These are phyloP conservation scores for Annulohypoxylon nitens DNA, from an alignment of 495 filamentous ascomycete genomes.

Conservation along the genomic window DNA sequence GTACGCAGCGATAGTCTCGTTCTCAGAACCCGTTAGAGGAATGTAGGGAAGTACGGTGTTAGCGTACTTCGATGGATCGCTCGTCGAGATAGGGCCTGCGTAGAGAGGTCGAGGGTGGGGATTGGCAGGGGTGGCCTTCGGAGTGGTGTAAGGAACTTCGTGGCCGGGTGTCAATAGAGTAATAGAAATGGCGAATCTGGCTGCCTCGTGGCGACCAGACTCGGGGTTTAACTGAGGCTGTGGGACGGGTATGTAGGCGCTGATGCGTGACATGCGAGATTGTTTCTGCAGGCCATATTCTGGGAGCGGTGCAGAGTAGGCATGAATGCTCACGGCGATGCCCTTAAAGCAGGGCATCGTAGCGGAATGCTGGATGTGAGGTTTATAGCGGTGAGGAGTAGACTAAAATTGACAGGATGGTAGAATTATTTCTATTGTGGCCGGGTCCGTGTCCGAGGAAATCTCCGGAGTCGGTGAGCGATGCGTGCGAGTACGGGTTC, in stretches of 20 bases:
- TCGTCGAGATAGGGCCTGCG: conserved; percentile 74
- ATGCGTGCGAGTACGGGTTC: conserved; percentile 10
- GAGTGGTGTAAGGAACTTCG: conserved; percentile 88
- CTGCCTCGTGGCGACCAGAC: conserved; percentile 82
- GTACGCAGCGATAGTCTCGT: conserved; percentile 97
- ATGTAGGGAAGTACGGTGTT: conserved; percentile 86
- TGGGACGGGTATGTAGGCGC: conserved; percentile 95
- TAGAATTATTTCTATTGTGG: conserved; percentile 23
- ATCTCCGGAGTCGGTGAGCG: conserved; percentile 21
- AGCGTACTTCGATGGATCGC: conserved; percentile 57
- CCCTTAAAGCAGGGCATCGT: conserved; percentile 98
- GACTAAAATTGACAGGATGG: not conserved
- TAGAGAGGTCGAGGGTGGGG: conserved; percentile 82
- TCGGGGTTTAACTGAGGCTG: conserved; percentile 80
- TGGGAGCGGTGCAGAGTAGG: conserved; percentile 85
- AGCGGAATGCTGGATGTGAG: conserved; percentile 22
- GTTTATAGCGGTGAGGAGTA: conserved; percentile 4
- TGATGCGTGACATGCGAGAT: conserved; percentile 89
- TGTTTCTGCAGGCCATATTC: conserved; percentile 97
- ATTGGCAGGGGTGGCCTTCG: conserved; percentile 77
- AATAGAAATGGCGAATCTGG: conserved; percentile 96
- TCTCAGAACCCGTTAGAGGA: conserved; percentile 86
- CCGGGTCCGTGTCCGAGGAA: conserved; percentile 6
- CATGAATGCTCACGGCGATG: conserved; percentile 95
- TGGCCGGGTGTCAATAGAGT: conserved; percentile 91